Base-by-base conservation (phyloP, 179 eudicot genomes). In the Silene vulgaris region DNA sequence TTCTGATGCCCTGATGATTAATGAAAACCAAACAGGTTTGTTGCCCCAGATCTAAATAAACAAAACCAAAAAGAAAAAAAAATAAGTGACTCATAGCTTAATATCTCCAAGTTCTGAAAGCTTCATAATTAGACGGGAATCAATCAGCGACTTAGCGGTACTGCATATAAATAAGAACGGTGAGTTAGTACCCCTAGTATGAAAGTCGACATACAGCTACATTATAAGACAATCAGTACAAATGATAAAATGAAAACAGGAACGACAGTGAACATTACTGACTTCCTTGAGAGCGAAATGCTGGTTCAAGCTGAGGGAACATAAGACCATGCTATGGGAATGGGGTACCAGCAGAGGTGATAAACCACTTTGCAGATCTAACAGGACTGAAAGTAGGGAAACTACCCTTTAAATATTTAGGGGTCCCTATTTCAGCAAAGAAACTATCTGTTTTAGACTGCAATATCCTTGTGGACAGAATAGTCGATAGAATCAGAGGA, bases 81-180 rank as follows among this genome's bases (percentile, higher is more conserved):
- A 23, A 23, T 1, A 35, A 74, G 62, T 1, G 26, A 73, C 35
- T 35, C 37, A 35, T 20, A 20, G 35, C 12, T 26, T n/a, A 59
- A 14, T 60, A 77, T 59, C 48, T 2, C 52, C 68, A 45, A 59
- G 61, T 68, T 73, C 56, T 56, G 20, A 66, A 43, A 63, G 57
- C 81, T 67, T 69, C 77, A 37, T 61, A 65, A 11, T 6, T 23
- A 11, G 63, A 57, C 2, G 45, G 21, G 69, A 8, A 43, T 66
- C 59, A 21, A 59, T 68, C 11, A 79, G 20, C 77, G 81, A 21
- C 45, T 68, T 8, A 79, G 20, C 77, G 81, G 63, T 79, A 79
- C 81, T 79, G 81, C 30, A 79, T 37, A 67, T 13, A 7, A 21
- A 74, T 65, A 73, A 5, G 1, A 9, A 20, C 2, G 59, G 0